These are phyloP conservation scores for Borovskyia barvae DNA, from an alignment of 208 protist species.

Conservation along the genomic window DNA sequence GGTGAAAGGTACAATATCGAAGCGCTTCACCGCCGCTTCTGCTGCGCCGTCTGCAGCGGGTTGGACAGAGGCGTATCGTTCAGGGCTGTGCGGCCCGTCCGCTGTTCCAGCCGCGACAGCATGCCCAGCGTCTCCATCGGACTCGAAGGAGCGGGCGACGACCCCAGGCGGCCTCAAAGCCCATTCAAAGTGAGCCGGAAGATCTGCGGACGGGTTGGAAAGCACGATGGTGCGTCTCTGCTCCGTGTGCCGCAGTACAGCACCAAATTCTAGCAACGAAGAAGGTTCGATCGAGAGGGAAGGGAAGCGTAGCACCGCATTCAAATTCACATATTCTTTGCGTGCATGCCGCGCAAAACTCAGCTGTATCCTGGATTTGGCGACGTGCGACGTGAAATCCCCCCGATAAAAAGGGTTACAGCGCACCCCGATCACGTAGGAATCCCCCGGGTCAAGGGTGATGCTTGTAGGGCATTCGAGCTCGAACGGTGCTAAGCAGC, in stretches of 20 bases:
- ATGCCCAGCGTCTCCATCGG: neutral
- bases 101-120: neutral
- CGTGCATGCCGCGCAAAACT: conserved; percentile 90
- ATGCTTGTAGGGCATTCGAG: conserved; percentile 60
- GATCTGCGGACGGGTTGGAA: conserved; percentile 71
- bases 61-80: neutral
- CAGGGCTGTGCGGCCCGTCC: neutral
- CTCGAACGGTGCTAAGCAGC: conserved; percentile 47
- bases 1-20: conserved; percentile 94
- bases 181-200: conserved; percentile 84
- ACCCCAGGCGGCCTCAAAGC: conserved; percentile 26
- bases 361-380: conserved; percentile 77
- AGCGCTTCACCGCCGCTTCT: conserved; percentile 35
- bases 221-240: conserved; percentile 63
- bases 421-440: conserved; percentile 73
- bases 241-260: conserved; percentile 91
- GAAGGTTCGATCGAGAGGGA: conserved; percentile 73
- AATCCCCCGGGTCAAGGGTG: conserved; percentile 70
- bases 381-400: conserved; percentile 73
- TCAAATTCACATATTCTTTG: conserved; percentile 79
- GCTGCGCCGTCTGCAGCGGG: conserved; percentile 38
- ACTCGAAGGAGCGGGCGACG: neutral
- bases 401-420: conserved; percentile 86
- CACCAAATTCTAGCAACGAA: conserved; percentile 88
- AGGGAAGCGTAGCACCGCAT: conserved; percentile 87